A percentile compares a stretch with the other conserved stretches of the same genome.
Evolutionary conservation across 202 grass and related monocot species (phyloP).

Genomic region (Brachypodium distachyon): DNA sequence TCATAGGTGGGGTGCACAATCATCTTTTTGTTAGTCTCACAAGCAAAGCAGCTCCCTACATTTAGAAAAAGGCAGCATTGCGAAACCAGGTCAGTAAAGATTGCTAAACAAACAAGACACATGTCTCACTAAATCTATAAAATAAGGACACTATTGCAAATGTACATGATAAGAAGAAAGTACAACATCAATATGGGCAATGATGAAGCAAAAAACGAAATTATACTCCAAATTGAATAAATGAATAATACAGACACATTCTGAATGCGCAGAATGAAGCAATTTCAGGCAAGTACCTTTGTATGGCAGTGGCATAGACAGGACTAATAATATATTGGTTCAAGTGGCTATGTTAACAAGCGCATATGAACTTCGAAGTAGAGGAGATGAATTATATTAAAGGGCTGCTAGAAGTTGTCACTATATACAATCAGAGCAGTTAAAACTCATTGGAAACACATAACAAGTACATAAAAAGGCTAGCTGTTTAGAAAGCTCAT

Average conservation of each 20-base stretch:
- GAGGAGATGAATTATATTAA: neutral
- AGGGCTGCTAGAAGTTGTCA: neutral
- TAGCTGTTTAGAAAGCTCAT: neutral
- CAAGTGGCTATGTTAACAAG: neutral
- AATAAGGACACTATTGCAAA: neutral
- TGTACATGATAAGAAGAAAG: neutral
- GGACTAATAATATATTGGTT: neutral
- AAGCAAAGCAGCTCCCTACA: slow-evolving; percentile 18
- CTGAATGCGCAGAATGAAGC: neutral
- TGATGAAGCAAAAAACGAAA: neutral
- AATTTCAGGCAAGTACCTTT: neutral
- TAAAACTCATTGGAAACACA: neutral
- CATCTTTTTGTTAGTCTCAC: slow-evolving; percentile 7
- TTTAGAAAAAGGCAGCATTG: neutral
- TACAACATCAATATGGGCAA: too few species aligned
- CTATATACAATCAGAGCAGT: neutral
- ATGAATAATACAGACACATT: neutral
- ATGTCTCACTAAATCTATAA: neutral
- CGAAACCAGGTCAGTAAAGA: neutral
- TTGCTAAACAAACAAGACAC: neutral
- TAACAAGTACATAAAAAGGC: neutral
- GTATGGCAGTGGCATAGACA: neutral
- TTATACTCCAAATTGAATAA: neutral
- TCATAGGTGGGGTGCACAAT: neutral
- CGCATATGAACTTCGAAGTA: neutral